Evolutionary conservation across 805 yeast species (phyloP).

Genomic region (Metschnikowia anglica): DNA sequence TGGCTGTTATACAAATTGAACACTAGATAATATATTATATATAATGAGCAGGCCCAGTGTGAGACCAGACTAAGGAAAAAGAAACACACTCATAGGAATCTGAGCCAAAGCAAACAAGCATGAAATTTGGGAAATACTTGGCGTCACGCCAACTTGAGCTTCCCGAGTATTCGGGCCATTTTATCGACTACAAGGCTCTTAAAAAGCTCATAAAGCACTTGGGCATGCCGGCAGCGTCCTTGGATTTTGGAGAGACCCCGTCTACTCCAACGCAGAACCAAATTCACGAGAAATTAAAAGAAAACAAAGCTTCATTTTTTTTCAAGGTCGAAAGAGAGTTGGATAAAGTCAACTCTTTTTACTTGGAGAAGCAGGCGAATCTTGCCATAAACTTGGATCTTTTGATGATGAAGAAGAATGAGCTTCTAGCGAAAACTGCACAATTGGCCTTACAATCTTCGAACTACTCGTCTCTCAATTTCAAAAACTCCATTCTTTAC

Average conservation of each 20-base stretch:
- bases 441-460: conserved; percentile 14
- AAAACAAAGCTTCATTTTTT: conserved; percentile 85
- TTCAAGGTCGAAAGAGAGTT: conserved; percentile 91
- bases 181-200: conserved; percentile 90
- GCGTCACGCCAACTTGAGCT: conserved; percentile 92
- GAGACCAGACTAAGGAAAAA: no score
- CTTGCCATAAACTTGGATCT: conserved; percentile 76
- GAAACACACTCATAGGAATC: no score
- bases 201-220: conserved; percentile 88
- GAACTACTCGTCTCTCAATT: conserved; percentile 30
- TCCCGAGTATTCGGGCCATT: conserved; percentile 92
- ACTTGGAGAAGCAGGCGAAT: conserved; percentile 87
- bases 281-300: conserved; percentile 59
- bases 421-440: conserved; percentile 35
- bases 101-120: no score
- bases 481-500: conserved; percentile 71
- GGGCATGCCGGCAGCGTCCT: conserved; percentile 43
- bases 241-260: conserved; percentile 18
- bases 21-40: conserved; percentile 2
- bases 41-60: neutral
- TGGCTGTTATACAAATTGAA: neutral
- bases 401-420: conserved; percentile 67
- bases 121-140: conserved; percentile 94
- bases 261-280: conserved; percentile 30
- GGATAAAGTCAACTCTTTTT: conserved; percentile 92